phyloP scores from a whole-genome alignment of 2,329 filamentous ascomycete genomes.

The Ophiostoma quercus region DNA sequence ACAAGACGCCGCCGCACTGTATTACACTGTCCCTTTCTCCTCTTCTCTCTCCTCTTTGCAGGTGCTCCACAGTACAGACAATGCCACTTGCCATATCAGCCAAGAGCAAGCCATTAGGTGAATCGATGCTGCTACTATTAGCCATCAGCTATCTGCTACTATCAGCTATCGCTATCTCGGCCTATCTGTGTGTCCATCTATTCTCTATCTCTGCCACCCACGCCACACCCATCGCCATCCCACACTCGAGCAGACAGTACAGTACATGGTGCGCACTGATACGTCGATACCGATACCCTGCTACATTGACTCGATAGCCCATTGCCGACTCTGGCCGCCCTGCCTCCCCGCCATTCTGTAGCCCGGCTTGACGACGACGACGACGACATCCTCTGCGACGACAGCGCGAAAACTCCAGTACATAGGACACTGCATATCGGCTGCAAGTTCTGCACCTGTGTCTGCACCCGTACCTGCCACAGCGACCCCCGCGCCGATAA shows the following conservation, averaged over 20 bases:
- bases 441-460: background rate
- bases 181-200: slow-evolving; percentile 3
- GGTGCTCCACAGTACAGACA: slow-evolving; percentile 3
- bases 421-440: background rate
- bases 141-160: background rate
- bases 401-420: background rate
- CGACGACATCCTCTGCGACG: background rate
- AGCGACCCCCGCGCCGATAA: background rate
- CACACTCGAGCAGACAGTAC: background rate
- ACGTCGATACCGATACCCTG: background rate
- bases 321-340: background rate
- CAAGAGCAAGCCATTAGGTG: slow-evolving; percentile 1
- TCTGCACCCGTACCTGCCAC: background rate
- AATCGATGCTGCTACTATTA: background rate
- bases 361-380: background rate
- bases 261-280: background rate
- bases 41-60: slow-evolving; percentile 6
- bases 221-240: slow-evolving; percentile 4
- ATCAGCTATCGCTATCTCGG: background rate
- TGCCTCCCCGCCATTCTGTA: background rate
- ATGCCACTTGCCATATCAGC: slow-evolving; percentile 8
- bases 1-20: background rate
- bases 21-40: background rate
- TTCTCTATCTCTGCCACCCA: slow-evolving; percentile 10
- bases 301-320: background rate